Base-by-base conservation (phyloP, 805 yeast genomes). In the Candida rishiriensis region DNA sequence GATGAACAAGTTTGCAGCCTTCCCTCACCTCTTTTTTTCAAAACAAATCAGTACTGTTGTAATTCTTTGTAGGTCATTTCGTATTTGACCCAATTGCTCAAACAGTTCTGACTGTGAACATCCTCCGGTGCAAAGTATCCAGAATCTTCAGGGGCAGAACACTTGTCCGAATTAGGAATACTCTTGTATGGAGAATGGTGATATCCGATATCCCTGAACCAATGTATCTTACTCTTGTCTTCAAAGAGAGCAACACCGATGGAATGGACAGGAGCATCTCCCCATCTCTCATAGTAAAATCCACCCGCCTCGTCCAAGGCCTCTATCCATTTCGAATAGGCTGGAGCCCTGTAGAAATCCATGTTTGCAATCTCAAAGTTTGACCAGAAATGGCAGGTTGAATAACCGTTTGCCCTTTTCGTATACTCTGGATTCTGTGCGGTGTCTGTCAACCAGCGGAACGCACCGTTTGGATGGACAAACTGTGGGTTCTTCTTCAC, bases 271-370 rank as follows among this genome's bases (percentile, higher is more conserved):
- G 96, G 96, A 0, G 95, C 95, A 68, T 88, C 96, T 4, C 96
- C 95, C 96, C 96, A 88, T 53, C 95, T 69, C 63, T 89, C 96
- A 59, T 88, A 88, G 61, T 85, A 88, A 58, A 87, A 88, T 12
- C 90, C 90, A 36, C 93, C 93, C 2, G 81, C 69, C n/a, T 70
- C 59, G 48, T 88, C 95, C 39, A 88, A 67, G 52, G 72, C 70
- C 37, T 83, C 71, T 61, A 85, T 76, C 80, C 85, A 88, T 16
- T 68, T 66, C 31, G 74, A 70, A 59, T 88, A 88, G 1, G 88
- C 82, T 49, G 83, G 83, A 36, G 76, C 72, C 46, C 95, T 69
- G 65, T 72, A 83, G 54, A 88, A 88, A 53, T 88, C 91, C 85
- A 88, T 76, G 57, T 85, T 84, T 29, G 82, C 91, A 49, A 88